Percentiles rank a stretch among this genome's conserved stretches.
Conservation (phyloP, 495 filamentous ascomycete species). For the Annulohypoxylon moriforme region DNA sequence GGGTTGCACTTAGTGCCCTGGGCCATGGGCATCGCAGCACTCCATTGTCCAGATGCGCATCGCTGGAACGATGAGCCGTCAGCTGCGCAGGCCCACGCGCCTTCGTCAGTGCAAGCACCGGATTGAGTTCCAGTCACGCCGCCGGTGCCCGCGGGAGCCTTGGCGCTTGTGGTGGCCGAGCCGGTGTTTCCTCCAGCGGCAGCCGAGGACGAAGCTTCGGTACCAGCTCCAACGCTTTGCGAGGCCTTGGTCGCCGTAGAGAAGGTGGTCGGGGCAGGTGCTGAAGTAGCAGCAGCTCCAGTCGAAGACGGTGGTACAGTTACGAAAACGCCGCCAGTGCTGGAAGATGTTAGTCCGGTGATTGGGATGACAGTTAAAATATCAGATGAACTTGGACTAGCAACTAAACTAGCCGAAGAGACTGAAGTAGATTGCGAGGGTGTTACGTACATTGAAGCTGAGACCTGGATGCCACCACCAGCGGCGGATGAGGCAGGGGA, state of each 20-base stretch:
- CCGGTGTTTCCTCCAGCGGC: constrained; percentile 14
- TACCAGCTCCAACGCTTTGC: constrained; percentile 38
- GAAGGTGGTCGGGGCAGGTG: constrained; percentile 36
- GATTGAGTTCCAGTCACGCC: constrained; percentile 32
- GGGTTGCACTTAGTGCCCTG: constrained; percentile 68
- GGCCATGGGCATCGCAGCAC: constrained; percentile 62
- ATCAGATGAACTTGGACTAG: background rate
- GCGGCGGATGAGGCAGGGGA: constrained; percentile 19
- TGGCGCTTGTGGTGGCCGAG: constrained; percentile 38
- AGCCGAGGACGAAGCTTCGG: constrained; percentile 38
- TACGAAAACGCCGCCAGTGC: constrained; percentile 50
- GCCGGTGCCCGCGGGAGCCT: constrained; percentile 28
- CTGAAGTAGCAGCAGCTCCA: constrained; percentile 12
- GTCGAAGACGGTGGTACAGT: constrained; percentile 39
- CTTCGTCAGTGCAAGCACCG: constrained; percentile 63
- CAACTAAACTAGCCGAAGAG: background rate
- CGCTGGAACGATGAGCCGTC: constrained; percentile 69
- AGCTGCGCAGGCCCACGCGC: constrained; percentile 72
- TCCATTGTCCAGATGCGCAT: constrained; percentile 73
- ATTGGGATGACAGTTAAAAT: constrained; percentile 29
- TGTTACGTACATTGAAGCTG: constrained; percentile 29
- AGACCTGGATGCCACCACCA: background rate
- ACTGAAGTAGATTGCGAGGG: background rate
- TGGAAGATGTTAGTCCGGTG: constrained; percentile 35
- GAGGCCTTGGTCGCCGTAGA: constrained; percentile 37